Base-by-base conservation (phyloP, 1,284 basidiomycete species). In the Inonotus hispidus region DNA sequence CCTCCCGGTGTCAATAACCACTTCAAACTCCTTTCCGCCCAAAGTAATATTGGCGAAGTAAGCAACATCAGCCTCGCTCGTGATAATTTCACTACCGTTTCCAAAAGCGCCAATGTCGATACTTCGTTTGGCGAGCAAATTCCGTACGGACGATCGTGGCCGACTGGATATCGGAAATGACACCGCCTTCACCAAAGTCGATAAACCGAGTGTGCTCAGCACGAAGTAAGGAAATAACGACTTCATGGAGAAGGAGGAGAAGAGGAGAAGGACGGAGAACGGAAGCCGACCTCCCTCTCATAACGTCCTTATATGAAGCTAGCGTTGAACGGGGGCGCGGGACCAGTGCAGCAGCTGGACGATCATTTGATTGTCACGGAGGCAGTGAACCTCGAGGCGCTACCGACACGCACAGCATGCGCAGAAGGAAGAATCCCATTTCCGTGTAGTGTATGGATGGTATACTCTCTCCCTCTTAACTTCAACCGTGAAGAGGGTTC, bases 1-100 rank as follows among this genome's bases (percentile, higher is more conserved):
- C 87, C 85, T 88, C 58, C 87, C 87, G 4, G 87, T 88, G 67
- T 89, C 87, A 60, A 89, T 77, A 54, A 85, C 69, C 55, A 85
- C 74, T 16, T 72, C 70, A 67, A 82, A 82, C 2, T 64, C 60
- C n/a, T 71, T 64, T 13, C 77, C 80, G 38, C 82, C 81, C 45
- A 88, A 70, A 2, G 78, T 76, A 59, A 85, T 72, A 59, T 82
- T 80, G 27, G 79, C 77, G 57, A 73, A 74, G 65, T 88, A 88
- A 64, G 74, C 72, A 23, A 83, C 66, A 68, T 83, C 80, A 13
- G 68, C 73, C 19, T 69, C 64, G 65, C 85, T 77, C 49, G 71
- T 70, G 39, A 81, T 66, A 27, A 71, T 66, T 3, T 41, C 54
- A 47, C 56, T 61, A 27, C 63, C 63, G 41, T 64, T 64, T 45